phyloP scores from a whole-genome alignment of 2,329 filamentous ascomycete species.

The Fusarium sp. region DNA sequence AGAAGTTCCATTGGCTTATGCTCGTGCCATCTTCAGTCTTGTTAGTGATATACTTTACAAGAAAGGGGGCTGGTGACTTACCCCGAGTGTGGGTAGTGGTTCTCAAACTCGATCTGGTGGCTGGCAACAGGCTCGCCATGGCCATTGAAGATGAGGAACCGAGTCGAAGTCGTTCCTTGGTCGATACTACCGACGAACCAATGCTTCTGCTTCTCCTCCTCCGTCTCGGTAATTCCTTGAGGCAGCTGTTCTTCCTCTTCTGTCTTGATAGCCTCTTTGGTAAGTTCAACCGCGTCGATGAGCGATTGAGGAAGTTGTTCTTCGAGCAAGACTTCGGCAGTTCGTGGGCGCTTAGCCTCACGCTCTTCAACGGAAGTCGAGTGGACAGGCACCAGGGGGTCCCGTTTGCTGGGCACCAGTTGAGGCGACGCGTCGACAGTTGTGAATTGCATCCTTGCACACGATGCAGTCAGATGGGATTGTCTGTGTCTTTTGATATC shows the following conservation, averaged over 20 bases:
- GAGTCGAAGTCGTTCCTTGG: conserved; percentile 88
- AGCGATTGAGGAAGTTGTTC: conserved; percentile 43
- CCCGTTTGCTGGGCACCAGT: conserved; percentile 17
- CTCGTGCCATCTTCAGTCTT: conserved; percentile 79
- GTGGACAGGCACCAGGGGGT: conserved; percentile 12
- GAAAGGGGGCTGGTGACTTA: conserved; percentile 56
- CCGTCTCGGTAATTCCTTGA: conserved; percentile 45
- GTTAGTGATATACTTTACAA: conserved; percentile 2
- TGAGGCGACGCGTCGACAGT: conserved; percentile 14
- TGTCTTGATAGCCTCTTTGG: conserved; percentile 14
- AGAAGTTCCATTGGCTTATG: conserved; percentile 85
- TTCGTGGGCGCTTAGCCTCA: conserved; percentile 35
- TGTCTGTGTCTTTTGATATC: conserved; percentile 30
- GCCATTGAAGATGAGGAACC: conserved; percentile 91
- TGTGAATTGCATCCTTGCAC: conserved; percentile 42
- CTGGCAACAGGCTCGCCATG: conserved; percentile 80
- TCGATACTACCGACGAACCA: conserved; percentile 90
- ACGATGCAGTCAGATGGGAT: conserved; percentile 23
- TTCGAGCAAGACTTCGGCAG: conserved; percentile 30
- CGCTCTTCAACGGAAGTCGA: conserved; percentile 8
- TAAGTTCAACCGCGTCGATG: conserved; percentile 37
- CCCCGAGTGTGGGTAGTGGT: conserved; percentile 87
- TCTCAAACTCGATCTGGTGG: conserved; percentile 88
- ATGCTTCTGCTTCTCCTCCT: conserved; percentile 49
- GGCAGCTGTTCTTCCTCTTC: conserved; percentile 42